Conservation (phyloP, 129 eudicot genomes). For the Helianthus tuberosus region DNA sequence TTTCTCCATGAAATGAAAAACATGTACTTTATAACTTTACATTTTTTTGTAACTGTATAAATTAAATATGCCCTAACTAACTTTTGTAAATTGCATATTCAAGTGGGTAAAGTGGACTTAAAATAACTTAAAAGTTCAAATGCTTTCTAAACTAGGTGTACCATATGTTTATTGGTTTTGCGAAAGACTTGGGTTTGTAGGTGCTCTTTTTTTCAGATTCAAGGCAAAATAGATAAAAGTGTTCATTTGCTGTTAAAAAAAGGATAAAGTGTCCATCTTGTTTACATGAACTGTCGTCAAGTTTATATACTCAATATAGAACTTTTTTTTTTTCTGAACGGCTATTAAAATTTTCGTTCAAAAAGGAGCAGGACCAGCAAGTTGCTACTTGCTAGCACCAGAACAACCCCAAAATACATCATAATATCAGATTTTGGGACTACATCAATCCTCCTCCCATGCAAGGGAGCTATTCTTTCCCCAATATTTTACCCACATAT, state of each 20-base stretch:
- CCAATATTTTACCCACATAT: no score
- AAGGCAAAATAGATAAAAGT: background rate
- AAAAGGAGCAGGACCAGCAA: no score
- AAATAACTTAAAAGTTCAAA: background rate
- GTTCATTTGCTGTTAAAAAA: background rate
- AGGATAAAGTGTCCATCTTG: no score
- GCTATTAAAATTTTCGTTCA: no score
- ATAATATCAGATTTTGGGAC: no score
- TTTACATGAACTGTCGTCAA: background rate
- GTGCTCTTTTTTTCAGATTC: background rate
- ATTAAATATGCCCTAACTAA: no score
- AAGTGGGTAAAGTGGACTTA: constrained; percentile 1
- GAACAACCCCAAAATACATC: no score
- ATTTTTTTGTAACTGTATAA: background rate
- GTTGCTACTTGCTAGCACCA: no score
- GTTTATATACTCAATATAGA: background rate
- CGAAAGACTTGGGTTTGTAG: background rate
- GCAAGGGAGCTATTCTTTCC: no score
- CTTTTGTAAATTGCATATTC: background rate
- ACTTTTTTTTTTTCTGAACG: no score
- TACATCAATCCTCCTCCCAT: no score
- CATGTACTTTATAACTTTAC: background rate
- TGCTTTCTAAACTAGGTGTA: background rate
- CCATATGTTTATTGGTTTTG: constrained; percentile 4
- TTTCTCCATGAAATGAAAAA: no score